Conservation (phyloP, 1,284 basidiomycete species). For the Ustilago crameri region DNA sequence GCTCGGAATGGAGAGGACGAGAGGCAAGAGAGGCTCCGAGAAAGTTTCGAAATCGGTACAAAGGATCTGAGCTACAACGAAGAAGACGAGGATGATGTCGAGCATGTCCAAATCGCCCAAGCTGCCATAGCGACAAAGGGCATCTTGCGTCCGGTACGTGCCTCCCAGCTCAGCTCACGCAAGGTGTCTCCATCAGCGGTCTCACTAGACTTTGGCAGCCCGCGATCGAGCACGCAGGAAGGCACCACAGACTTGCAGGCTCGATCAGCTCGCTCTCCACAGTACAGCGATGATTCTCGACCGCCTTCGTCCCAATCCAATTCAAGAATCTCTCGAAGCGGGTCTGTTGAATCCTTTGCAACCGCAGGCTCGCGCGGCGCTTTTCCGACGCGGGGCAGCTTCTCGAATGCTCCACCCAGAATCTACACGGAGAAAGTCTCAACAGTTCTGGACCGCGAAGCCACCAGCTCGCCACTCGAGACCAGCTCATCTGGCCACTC, state of each 20-base stretch:
- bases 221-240: conserved; percentile 23
- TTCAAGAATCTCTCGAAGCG: conserved; percentile 18
- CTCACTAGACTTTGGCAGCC: conserved; percentile 16
- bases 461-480: conserved; percentile 38
- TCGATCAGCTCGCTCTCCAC: conserved; percentile 12
- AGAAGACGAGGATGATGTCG: conserved; percentile 37
- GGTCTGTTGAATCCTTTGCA: conserved; percentile 27
- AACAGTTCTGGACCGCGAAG: conserved; percentile 11
- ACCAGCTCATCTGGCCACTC: conserved; percentile 49
- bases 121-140: conserved; percentile 41
- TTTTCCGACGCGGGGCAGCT: conserved; percentile 13
- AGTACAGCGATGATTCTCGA: conserved; percentile 7
- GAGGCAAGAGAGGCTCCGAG: conserved; percentile 22
- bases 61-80: conserved; percentile 8
- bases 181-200: conserved; percentile 28
- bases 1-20: conserved; percentile 11
- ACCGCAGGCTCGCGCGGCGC: conserved; percentile 16
- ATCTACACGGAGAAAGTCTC: conserved; percentile 21
- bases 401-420: conserved; percentile 19
- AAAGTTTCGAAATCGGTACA: conserved; percentile 18
- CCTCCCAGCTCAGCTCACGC: conserved; percentile 29
- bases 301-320: conserved; percentile 21
- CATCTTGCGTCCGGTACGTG: conserved; percentile 25
- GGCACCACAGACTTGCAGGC: conserved; percentile 20
- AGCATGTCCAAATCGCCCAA: conserved; percentile 36